These are phyloP conservation scores for Triticum timopheevii DNA, from an alignment of 176 grass and related monocot species.

Conservation along the genomic window DNA sequence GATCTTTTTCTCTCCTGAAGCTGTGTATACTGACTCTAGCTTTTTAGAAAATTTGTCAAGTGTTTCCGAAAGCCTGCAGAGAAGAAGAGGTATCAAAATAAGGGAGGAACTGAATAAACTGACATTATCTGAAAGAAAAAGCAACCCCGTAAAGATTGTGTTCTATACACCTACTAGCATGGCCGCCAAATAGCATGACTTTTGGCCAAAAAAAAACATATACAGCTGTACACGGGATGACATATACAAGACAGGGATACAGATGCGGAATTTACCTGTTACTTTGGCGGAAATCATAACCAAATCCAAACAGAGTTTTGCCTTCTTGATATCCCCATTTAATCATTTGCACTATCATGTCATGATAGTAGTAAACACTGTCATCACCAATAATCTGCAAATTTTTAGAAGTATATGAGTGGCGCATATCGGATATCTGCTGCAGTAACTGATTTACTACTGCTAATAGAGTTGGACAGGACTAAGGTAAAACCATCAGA, in stretches of 20 bases:
- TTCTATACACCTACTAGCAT: background rate
- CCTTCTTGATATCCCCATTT: slow-evolving; percentile 97
- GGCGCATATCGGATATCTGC: background rate
- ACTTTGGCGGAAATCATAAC: slow-evolving; percentile 98
- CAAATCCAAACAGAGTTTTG: slow-evolving; percentile 97
- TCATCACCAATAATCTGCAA: slow-evolving; percentile 75
- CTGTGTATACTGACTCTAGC: slow-evolving; percentile 63
- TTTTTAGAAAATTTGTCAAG: slow-evolving; percentile 77
- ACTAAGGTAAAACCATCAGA: background rate
- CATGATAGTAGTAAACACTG: slow-evolving; percentile 95
- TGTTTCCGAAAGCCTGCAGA: slow-evolving; percentile 76
- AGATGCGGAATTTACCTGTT: slow-evolving; percentile 55
- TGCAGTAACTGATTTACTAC: background rate
- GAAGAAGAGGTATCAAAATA: background rate
- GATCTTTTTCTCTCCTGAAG: slow-evolving; percentile 91
- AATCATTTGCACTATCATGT: slow-evolving; percentile 98
- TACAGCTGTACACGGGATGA: background rate
- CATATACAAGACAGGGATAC: slow-evolving; percentile 1
- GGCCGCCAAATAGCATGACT: background rate
- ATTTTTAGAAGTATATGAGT: slow-evolving; percentile 22
- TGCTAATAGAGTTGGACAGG: background rate
- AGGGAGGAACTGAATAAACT: background rate
- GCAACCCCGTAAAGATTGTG: background rate
- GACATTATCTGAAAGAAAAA: background rate
- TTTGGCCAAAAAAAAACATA: background rate